Conservation (phyloP, 2,329 filamentous ascomycete genomes). For the Trichoderma semiorbis region DNA sequence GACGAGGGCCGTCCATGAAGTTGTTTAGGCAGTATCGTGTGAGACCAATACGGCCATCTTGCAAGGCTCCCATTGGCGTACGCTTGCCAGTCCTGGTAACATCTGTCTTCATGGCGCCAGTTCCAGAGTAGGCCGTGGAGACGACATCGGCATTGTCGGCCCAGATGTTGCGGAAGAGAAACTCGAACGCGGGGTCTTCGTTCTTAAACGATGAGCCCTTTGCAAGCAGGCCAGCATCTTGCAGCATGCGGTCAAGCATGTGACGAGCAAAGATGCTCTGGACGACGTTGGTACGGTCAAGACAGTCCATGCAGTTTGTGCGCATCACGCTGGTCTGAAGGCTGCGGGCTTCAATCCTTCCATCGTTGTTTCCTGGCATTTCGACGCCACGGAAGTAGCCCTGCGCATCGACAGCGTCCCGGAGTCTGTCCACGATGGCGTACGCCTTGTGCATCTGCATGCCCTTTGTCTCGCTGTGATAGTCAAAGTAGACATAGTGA, state of each 20-base stretch:
- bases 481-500: conserved; percentile 98
- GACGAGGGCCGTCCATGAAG: conserved; percentile 86
- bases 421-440: conserved; percentile 77
- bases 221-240: conserved; percentile 74
- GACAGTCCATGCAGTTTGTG: conserved; percentile 98
- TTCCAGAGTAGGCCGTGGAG: conserved; percentile 88
- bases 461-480: conserved; percentile 95
- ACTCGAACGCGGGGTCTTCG: conserved; percentile 78
- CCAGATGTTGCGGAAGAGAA: conserved; percentile 95
- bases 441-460: conserved; percentile 89
- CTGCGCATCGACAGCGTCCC: conserved; percentile 70
- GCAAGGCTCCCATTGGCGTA: conserved; percentile 78
- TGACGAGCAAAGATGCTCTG: conserved; percentile 94
- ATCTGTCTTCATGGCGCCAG: conserved; percentile 96
- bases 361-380: conserved; percentile 67
- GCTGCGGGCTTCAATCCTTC: conserved; percentile 73
- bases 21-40: conserved; percentile 93
- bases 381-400: conserved; percentile 93
- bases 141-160: conserved; percentile 97
- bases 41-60: conserved; percentile 83
- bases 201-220: conserved; percentile 71
- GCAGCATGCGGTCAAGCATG: conserved; percentile 83
- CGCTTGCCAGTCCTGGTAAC: conserved; percentile 91
- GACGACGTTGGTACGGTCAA: conserved; percentile 96
- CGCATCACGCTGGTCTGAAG: conserved; percentile 87